A percentile compares a stretch with the other conserved stretches of the same genome.
These are phyloP conservation scores for Lentinula edodes DNA, from an alignment of 768 basidiomycete genomes.

Conservation along the genomic window DNA sequence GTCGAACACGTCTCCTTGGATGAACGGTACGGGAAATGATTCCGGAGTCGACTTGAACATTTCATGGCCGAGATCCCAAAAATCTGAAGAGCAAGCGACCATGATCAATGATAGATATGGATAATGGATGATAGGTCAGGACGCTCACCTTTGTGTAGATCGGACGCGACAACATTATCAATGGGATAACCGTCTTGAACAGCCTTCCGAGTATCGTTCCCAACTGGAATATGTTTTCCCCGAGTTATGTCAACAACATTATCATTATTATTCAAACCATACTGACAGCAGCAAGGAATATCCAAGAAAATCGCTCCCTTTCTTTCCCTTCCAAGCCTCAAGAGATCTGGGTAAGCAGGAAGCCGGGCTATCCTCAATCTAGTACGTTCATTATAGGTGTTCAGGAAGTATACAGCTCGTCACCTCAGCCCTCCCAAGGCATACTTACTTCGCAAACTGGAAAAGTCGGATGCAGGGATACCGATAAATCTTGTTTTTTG, in stretches of 20 bases:
- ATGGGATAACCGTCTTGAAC: conserved; percentile 34
- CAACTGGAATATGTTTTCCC: conserved; percentile 22
- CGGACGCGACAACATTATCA: conserved; percentile 28
- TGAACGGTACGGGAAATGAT: conserved; percentile 48
- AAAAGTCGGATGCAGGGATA: conserved; percentile 21
- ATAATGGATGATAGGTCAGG: too few species aligned
- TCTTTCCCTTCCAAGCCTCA: conserved; percentile 19
- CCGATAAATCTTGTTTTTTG: conserved; percentile 26
- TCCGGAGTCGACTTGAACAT: conserved; percentile 48
- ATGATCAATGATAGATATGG: conserved; percentile 12
- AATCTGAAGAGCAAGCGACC: too few species aligned
- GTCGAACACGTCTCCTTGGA: conserved; percentile 52
- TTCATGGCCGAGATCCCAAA: conserved; percentile 38
- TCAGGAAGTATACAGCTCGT: too few species aligned
- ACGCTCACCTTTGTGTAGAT: conserved; percentile 24
- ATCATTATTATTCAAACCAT: neutral
- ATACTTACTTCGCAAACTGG: neutral
- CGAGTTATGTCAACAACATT: neutral
- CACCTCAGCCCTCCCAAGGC: too few species aligned
- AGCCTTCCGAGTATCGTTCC: conserved; percentile 33
- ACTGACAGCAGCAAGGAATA: conserved; percentile 37
- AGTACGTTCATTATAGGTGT: neutral
- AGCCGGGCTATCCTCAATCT: conserved; percentile 26
- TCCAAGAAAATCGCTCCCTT: conserved; percentile 32
- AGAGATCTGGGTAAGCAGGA: conserved; percentile 9